These are phyloP conservation scores for Paramyrothecium sp. DNA, from an alignment of 2,329 filamentous ascomycete species.

Conservation along the genomic window DNA sequence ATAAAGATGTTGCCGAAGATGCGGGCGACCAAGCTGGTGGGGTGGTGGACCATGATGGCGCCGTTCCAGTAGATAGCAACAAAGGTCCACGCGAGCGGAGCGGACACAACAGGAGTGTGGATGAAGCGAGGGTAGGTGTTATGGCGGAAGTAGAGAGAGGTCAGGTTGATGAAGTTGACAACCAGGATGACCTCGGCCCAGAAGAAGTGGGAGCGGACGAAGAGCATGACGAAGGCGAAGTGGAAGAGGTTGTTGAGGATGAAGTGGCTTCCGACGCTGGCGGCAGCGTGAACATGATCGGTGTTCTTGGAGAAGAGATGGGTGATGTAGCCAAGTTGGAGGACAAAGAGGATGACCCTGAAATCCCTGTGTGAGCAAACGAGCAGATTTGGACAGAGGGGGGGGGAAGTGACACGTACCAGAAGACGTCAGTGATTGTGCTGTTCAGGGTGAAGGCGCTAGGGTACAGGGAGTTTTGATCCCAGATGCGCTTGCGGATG, in stretches of 20 bases:
- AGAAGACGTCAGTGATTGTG: slow-evolving; percentile 68
- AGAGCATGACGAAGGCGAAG: slow-evolving; percentile 80
- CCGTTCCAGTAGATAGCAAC: slow-evolving; percentile 88
- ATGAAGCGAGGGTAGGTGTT: slow-evolving; percentile 69
- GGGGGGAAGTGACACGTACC: slow-evolving; percentile 43
- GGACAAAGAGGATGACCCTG: slow-evolving; percentile 71
- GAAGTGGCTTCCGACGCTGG: slow-evolving; percentile 79
- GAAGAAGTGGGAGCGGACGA: slow-evolving; percentile 73
- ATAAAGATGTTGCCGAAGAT: slow-evolving; percentile 86
- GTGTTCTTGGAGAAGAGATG: slow-evolving; percentile 71
- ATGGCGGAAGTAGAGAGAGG: slow-evolving; percentile 78
- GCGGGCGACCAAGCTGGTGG: slow-evolving; percentile 64
- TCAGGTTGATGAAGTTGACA: slow-evolving; percentile 80
- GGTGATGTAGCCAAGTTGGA: slow-evolving; percentile 73
- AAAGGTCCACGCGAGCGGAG: slow-evolving; percentile 80
- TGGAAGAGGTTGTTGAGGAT: slow-evolving; percentile 82
- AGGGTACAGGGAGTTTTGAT: slow-evolving; percentile 63
- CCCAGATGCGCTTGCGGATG: slow-evolving; percentile 68
- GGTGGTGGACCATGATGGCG: slow-evolving; percentile 73
- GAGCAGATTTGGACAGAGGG: not conserved
- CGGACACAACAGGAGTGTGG: slow-evolving; percentile 72
- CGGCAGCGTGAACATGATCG: slow-evolving; percentile 65
- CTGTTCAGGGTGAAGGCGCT: slow-evolving; percentile 77
- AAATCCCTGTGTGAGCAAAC: not conserved
- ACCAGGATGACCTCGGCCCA: slow-evolving; percentile 74